A percentile compares a stretch with the other conserved stretches of the same genome.
Evolutionary conservation across 805 yeast species (phyloP).

Genomic region (Debaryomyces maramus): DNA sequence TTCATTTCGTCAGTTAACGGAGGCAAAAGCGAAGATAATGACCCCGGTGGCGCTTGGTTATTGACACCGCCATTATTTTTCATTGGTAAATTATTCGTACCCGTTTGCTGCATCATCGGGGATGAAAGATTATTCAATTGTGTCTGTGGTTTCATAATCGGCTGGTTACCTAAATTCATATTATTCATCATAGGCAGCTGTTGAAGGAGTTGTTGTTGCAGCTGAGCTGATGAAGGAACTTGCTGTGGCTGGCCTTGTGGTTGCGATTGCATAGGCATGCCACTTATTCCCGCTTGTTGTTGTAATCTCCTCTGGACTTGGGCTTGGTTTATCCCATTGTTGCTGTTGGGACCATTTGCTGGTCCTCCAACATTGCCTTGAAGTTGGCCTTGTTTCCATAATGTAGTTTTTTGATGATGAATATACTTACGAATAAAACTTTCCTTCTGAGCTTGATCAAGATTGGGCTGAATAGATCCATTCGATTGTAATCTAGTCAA

Average conservation of each 20-base stretch:
- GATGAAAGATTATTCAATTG: conserved; percentile 17
- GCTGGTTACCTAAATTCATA: conserved; percentile 10
- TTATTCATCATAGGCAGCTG: conserved; percentile 20
- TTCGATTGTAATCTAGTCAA: conserved; percentile 36
- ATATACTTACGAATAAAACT: conserved; percentile 40
- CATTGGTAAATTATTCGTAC: conserved; percentile 5
- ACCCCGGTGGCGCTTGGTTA: not conserved
- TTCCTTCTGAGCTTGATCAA: conserved; percentile 39
- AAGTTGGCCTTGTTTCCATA: conserved; percentile 30
- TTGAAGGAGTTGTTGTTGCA: conserved; percentile 15
- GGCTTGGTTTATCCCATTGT: conserved; percentile 13
- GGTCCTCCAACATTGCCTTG: not conserved
- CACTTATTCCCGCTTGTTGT: conserved; percentile 11
- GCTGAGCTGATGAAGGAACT: conserved; percentile 10
- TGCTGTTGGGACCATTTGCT: conserved; percentile 3
- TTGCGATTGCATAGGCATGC: conserved; percentile 11
- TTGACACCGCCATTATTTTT: conserved; percentile 12
- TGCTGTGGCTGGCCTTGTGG: conserved; percentile 13
- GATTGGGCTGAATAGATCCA: conserved; percentile 32
- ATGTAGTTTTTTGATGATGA: conserved; percentile 34
- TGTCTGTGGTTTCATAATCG: conserved; percentile 16
- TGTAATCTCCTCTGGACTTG: conserved; percentile 11
- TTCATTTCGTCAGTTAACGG: conserved; percentile 60
- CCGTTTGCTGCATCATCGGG: conserved; percentile 19
- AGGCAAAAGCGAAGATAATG: conserved; percentile 24